Evolutionary conservation across 2,329 filamentous ascomycete species (phyloP).

Genomic region (Pseudogymnoascus sp.): DNA sequence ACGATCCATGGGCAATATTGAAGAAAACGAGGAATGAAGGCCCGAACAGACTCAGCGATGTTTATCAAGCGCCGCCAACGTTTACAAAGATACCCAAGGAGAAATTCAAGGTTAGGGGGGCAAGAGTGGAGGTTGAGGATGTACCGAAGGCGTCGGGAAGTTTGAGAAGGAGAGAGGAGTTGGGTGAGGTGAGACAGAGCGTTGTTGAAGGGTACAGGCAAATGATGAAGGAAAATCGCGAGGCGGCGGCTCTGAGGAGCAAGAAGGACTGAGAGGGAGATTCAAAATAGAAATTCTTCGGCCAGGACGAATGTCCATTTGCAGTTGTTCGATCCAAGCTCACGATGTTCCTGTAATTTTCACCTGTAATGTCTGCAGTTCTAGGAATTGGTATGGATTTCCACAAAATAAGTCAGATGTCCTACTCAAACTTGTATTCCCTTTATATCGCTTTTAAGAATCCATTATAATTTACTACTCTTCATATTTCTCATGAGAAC

Average conservation of each 20-base stretch:
- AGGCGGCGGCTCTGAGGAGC: neutral
- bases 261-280: neutral
- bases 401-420: neutral
- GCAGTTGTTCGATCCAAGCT: neutral
- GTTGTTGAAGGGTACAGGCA: conserved; percentile 68
- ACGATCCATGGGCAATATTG: conserved; percentile 26
- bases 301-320: neutral
- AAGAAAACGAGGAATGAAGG: conserved; percentile 23
- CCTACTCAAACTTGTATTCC: neutral
- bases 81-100: conserved; percentile 26
- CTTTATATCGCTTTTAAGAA: neutral
- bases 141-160: conserved; percentile 63
- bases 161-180: conserved; percentile 63
- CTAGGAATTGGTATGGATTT: neutral
- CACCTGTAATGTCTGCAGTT: neutral
- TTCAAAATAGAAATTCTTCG: neutral
- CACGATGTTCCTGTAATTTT: neutral
- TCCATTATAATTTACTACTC: neutral
- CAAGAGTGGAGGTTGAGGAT: conserved; percentile 58
- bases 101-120: conserved; percentile 44
- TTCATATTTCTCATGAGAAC: neutral
- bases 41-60: conserved; percentile 30
- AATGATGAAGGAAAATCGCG: conserved; percentile 50
- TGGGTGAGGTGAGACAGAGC: conserved; percentile 58
- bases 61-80: conserved; percentile 26